Evolutionary conservation across 106 monocot species (phyloP).

Genomic region (Platanthera guangdongensis): DNA sequence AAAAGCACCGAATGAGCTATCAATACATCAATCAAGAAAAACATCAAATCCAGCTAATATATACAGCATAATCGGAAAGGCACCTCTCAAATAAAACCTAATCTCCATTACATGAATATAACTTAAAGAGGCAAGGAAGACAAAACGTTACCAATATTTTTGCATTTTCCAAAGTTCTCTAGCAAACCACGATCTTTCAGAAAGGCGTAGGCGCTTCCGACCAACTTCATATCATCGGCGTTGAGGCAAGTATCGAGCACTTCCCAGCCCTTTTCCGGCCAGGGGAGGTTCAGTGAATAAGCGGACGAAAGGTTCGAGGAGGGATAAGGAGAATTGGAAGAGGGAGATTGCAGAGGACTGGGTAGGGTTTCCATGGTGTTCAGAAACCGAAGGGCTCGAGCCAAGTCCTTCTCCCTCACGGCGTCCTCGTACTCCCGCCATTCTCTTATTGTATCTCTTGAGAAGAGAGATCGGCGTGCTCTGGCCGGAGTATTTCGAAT

Average conservation of each 20-base stretch:
- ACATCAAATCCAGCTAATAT: background rate
- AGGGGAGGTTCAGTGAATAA: conserved; percentile 11
- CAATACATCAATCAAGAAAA: background rate
- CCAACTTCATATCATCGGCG: conserved; percentile 94
- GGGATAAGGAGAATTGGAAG: conserved; percentile 9
- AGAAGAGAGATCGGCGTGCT: background rate
- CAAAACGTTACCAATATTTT: conserved; percentile 48
- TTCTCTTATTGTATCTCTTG: conserved; percentile 33
- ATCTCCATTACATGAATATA: background rate
- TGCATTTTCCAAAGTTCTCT: conserved; percentile 69
- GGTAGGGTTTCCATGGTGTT: conserved; percentile 33
- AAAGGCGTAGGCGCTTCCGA: conserved; percentile 67
- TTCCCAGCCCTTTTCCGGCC: conserved; percentile 88
- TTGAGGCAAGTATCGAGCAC: conserved; percentile 89
- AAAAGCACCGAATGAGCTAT: background rate
- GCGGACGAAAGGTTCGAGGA: conserved; percentile 2
- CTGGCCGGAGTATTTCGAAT: background rate
- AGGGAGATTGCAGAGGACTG: background rate
- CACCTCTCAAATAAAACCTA: background rate
- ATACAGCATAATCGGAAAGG: background rate
- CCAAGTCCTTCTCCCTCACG: conserved; percentile 83
- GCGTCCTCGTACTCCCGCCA: conserved; percentile 99
- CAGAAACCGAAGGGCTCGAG: conserved; percentile 78
- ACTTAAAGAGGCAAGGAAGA: background rate
- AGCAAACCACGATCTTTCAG: conserved; percentile 64